Evolutionary conservation across 2,329 filamentous ascomycete genomes (phyloP).

Genomic region (Plenodomus lindquistii): DNA sequence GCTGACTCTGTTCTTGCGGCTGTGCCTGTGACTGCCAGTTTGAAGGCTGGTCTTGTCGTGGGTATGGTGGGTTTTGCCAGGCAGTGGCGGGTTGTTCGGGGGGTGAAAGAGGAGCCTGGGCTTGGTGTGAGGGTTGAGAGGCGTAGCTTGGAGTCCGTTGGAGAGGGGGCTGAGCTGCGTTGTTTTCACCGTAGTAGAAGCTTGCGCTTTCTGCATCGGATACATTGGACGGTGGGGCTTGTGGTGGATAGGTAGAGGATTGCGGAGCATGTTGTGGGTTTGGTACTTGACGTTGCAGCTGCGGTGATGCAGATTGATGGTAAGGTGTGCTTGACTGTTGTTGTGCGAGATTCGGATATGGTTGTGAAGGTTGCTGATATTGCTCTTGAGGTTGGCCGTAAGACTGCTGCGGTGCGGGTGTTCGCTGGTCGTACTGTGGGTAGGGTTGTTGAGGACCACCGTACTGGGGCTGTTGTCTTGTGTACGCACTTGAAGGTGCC

Average conservation of each 20-base stretch:
- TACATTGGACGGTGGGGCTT: constrained; percentile 38
- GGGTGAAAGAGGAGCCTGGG: constrained; percentile 40
- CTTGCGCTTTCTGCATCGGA: constrained; percentile 39
- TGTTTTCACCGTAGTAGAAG: constrained; percentile 41
- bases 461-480: constrained; percentile 57
- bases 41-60: constrained; percentile 36
- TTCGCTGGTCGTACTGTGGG: constrained; percentile 41
- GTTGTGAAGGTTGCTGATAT: constrained; percentile 41
- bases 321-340: constrained; percentile 29
- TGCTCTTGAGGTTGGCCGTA: constrained; percentile 34
- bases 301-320: constrained; percentile 41
- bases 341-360: constrained; percentile 41
- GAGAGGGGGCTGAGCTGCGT: constrained; percentile 24
- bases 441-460: constrained; percentile 50
- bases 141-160: constrained; percentile 37
- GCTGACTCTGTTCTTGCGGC: constrained; percentile 37
- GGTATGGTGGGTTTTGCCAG: constrained; percentile 34
- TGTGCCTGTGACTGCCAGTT: constrained; percentile 35
- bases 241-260: constrained; percentile 36
- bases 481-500: constrained; percentile 53
- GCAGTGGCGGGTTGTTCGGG: constrained; percentile 34
- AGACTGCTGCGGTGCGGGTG: constrained; percentile 31
- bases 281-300: constrained; percentile 40
- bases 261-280: constrained; percentile 41
- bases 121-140: constrained; percentile 37